Percentiles rank a stretch among this genome's conserved stretches.
Conservation (phyloP, 2,329 filamentous ascomycete species). For the Ceratocystiopsis minuta region DNA sequence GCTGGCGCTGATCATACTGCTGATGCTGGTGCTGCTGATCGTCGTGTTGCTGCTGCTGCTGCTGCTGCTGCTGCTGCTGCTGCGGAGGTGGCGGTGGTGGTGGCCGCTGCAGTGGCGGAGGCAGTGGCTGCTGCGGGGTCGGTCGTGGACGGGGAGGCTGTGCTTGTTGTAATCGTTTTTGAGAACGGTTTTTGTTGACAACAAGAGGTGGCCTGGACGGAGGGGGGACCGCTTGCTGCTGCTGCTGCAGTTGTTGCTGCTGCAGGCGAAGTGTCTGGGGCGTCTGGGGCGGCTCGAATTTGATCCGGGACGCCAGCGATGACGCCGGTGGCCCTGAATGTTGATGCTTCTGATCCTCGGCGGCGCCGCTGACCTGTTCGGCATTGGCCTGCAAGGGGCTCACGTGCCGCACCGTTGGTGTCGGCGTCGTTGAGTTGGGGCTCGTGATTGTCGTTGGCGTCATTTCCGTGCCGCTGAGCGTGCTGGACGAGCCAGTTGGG, state of each 20-base stretch:
- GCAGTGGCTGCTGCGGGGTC: constrained; percentile 5
- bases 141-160: constrained; percentile 1
- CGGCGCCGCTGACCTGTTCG: background rate
- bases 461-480: no score
- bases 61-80: no score
- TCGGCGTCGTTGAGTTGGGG: constrained; percentile 14
- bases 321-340: constrained; percentile 14
- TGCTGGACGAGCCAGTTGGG: constrained; percentile 1
- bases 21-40: no score
- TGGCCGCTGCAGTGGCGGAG: constrained; percentile 18
- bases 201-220: no score
- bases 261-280: constrained; percentile 16
- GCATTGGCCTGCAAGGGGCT: constrained; percentile 12
- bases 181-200: background rate
- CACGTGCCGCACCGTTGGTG: constrained; percentile 16
- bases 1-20: no score
- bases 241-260: constrained; percentile 17
- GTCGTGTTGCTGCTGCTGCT: no score
- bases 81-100: constrained; percentile 14
- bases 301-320: constrained; percentile 16
- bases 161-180: background rate
- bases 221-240: constrained; percentile 5
- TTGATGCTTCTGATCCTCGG: no score
- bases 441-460: constrained; percentile 8
- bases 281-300: no score